Conservation (phyloP, 129 eudicot species). For the Ambrosia trifida region DNA sequence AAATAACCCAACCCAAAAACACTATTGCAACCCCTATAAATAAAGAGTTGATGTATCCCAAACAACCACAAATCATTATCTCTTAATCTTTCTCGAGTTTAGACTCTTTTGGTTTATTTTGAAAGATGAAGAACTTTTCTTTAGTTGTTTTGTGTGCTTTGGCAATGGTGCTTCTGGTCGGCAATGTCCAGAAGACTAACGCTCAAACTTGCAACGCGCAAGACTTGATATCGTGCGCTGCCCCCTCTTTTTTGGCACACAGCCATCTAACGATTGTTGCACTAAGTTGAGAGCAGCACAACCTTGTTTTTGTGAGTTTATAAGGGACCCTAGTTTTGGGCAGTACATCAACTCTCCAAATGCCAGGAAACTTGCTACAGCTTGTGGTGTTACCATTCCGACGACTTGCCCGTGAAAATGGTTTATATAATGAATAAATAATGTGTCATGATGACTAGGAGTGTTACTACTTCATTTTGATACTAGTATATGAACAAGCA, state of each 20-base stretch:
- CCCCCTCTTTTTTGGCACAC: neutral
- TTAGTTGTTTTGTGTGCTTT: neutral
- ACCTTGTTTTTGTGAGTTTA: conserved; percentile 6
- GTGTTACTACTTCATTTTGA: neutral
- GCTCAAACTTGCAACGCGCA: neutral
- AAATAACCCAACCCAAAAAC: neutral
- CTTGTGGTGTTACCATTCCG: neutral
- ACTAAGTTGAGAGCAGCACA: neutral
- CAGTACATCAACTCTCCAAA: neutral
- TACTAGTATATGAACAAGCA: neutral
- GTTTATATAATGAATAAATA: neutral
- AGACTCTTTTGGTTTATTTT: neutral
- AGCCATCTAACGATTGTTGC: neutral
- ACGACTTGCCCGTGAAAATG: neutral
- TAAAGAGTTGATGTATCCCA: neutral
- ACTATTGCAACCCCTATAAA: neutral
- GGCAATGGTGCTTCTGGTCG: neutral
- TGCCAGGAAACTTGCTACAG: neutral
- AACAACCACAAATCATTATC: neutral
- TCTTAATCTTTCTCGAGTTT: neutral
- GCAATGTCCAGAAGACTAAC: neutral
- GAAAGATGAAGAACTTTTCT: neutral
- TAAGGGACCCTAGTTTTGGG: neutral
- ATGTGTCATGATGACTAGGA: neutral
- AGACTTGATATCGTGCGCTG: neutral